A percentile compares a stretch with the other conserved stretches of the same genome.
Evolutionary conservation across 2,329 filamentous ascomycete genomes (phyloP).

Genomic region (Scedosporium apiospermum): DNA sequence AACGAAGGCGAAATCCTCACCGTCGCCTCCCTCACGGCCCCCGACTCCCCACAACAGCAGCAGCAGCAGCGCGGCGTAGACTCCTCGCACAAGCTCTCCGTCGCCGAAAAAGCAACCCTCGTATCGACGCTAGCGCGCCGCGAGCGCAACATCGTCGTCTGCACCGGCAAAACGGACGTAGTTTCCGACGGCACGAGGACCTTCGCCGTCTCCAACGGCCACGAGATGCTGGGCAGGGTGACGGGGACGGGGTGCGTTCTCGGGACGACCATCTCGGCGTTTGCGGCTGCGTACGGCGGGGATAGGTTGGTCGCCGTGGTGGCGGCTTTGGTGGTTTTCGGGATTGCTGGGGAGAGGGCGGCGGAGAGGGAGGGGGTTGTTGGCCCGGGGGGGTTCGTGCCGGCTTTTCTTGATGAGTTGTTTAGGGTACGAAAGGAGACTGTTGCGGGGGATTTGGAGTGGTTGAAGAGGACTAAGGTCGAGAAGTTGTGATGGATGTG

Average conservation of each 20-base stretch:
- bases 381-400: conserved; percentile 80
- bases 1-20: conserved; percentile 83
- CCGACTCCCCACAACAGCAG: neutral
- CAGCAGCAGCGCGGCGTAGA: conserved; percentile 77
- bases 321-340: conserved; percentile 67
- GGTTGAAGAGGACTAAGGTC: conserved; percentile 44
- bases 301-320: conserved; percentile 66
- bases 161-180: conserved; percentile 72
- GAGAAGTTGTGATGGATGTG: conserved; percentile 22
- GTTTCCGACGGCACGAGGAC: conserved; percentile 65
- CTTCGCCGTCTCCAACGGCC: conserved; percentile 65
- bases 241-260: conserved; percentile 81
- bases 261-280: conserved; percentile 71
- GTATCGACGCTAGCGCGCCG: conserved; percentile 57
- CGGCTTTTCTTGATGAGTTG: conserved; percentile 71
- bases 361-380: conserved; percentile 56
- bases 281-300: conserved; percentile 43
- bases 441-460: conserved; percentile 34
- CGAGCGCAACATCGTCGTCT: conserved; percentile 61
- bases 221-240: conserved; percentile 57
- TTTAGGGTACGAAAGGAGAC: conserved; percentile 40
- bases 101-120: conserved; percentile 44
- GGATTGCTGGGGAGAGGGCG: conserved; percentile 60
- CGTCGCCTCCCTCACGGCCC: conserved; percentile 38
- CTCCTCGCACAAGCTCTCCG: conserved; percentile 51